Base-by-base conservation (phyloP, 331 rosid species). In the Stylosanthes scabra region DNA sequence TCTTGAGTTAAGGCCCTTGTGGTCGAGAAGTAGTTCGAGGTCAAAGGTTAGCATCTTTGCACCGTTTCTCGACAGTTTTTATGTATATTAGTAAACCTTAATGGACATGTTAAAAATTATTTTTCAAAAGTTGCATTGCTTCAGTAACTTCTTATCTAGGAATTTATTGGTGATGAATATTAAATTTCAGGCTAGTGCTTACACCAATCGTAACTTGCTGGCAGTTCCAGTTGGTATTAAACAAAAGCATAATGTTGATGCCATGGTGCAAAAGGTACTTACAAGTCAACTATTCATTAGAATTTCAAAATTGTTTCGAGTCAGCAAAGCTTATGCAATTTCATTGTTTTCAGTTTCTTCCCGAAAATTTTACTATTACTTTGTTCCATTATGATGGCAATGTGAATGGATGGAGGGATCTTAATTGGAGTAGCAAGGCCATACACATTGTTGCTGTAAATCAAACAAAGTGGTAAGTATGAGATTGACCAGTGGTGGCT, bases 321-420 rank as follows among this genome's bases (percentile, higher is more conserved):
- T 58, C 69, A 7, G 52, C 39, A 41, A 55, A 41, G 28, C 79
- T 76, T 46, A 71, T 74, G 86, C 86, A 84, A 91, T 84, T 77
- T 73, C 83, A 73, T 86, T 68, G 42, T 78, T 85, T 91, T 83
- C 97, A 93, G 98, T 93, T 93, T 84, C 89, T 93, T 91, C 88
- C 85, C 88, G 93, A 16, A 77, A 95, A 95, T 80, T 95, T 95
- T 83, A 90, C 99, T 6, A 74, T 95, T 74, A 86, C 91, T 77
- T 89, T 95, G 46, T 95, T 95, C 85, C 99, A 95, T 77, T 95
- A 95, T 45, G 99, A 95, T 63, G 99, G 97, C 71, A 88, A 88
- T 70, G 85, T 90, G 70, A 82, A 87, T 76, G 99, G 86, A 54
- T 94, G 97, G 99, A 78, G 88, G 97, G 89, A 87, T 82, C 92